phyloP scores from a whole-genome alignment of 2,329 filamentous ascomycete genomes.

The Sclerotinia trifoliorum region DNA sequence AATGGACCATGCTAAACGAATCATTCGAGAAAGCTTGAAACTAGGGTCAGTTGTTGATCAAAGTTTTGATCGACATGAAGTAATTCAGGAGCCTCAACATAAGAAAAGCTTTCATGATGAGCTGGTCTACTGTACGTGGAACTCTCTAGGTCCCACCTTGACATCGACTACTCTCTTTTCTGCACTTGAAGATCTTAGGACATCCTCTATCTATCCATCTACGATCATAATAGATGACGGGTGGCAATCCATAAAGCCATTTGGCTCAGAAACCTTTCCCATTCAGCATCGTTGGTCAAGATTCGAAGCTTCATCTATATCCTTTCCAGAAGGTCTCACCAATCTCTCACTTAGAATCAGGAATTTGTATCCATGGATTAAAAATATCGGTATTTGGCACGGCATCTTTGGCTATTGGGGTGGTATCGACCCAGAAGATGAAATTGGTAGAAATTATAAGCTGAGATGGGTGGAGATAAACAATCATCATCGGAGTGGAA shows the following conservation, averaged over 20 bases:
- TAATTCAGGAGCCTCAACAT: neutral
- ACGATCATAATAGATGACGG: slow-evolving; percentile 30
- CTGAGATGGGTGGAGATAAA: slow-evolving; percentile 22
- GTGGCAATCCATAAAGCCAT: slow-evolving; percentile 25
- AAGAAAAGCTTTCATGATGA: slow-evolving; percentile 18
- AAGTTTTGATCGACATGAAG: neutral
- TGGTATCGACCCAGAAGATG: slow-evolving; percentile 24
- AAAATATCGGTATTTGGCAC: slow-evolving; percentile 29
- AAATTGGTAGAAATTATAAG: slow-evolving; percentile 23
- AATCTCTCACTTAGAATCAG: slow-evolving; percentile 17
- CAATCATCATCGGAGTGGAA: slow-evolving; percentile 15
- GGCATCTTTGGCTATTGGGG: slow-evolving; percentile 28
- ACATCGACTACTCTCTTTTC: slow-evolving; percentile 20
- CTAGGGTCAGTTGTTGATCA: neutral
- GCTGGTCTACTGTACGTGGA: slow-evolving; percentile 27
- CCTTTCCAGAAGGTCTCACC: slow-evolving; percentile 26
- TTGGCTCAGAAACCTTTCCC: slow-evolving; percentile 13
- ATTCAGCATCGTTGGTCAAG: slow-evolving; percentile 22
- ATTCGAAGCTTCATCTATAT: slow-evolving; percentile 23
- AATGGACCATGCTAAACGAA: slow-evolving; percentile 20
- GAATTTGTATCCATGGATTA: slow-evolving; percentile 22
- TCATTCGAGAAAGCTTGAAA: neutral
- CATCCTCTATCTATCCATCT: slow-evolving; percentile 23
- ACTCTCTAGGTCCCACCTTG: slow-evolving; percentile 24
- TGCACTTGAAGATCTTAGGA: slow-evolving; percentile 20